Percentiles rank a stretch among this genome's conserved stretches.
Evolutionary conservation across 768 basidiomycete species (phyloP).

Genomic region (Cystobasidium onofrii): DNA sequence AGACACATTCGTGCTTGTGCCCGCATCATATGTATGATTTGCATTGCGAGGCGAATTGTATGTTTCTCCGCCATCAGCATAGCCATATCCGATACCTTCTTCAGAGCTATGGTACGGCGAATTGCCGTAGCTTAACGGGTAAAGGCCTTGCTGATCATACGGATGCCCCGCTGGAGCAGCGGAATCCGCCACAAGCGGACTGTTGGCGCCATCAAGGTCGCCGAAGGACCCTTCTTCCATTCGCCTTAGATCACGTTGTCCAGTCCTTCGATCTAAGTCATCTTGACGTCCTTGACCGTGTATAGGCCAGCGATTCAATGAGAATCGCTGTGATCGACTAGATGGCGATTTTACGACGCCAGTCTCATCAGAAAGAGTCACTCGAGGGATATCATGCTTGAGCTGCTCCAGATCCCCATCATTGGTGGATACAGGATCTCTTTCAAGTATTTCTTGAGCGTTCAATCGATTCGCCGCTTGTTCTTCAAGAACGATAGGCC

Average conservation of each 20-base stretch:
- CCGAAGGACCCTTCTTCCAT: slow-evolving; percentile 4
- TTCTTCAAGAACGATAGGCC: slow-evolving; percentile 42
- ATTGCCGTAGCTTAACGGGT: neutral
- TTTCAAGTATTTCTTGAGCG: neutral
- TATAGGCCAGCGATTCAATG: neutral
- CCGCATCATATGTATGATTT: neutral
- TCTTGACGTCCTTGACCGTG: neutral
- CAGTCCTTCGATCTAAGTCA: neutral
- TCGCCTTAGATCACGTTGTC: neutral
- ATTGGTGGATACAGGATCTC: neutral
- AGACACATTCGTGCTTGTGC: neutral
- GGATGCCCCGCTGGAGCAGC: neutral
- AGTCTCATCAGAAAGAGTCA: neutral
- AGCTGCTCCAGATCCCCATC: neutral
- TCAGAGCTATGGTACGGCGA: neutral
- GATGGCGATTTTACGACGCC: neutral
- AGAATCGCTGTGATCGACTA: neutral
- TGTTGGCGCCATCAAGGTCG: neutral
- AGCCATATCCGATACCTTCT: neutral
- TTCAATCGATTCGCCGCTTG: neutral
- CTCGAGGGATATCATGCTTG: neutral
- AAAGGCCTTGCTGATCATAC: neutral
- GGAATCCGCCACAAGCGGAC: neutral
- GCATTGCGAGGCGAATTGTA: neutral
- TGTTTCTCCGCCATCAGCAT: neutral